Base-by-base conservation (phyloP, 2,329 filamentous ascomycete genomes). In the Trichoderma sp. region DNA sequence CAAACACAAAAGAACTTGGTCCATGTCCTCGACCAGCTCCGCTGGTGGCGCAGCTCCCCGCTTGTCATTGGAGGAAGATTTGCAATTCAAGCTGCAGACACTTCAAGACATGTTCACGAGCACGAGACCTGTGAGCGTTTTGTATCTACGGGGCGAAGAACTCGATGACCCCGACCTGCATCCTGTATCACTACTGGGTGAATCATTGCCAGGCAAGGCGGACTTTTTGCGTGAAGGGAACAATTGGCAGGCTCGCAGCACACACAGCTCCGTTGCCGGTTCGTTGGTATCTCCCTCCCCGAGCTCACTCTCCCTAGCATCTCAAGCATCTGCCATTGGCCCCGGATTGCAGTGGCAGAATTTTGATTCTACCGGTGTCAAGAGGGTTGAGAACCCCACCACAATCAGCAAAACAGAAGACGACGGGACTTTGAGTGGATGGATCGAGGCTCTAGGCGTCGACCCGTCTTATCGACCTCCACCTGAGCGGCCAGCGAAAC, bases 1-100 rank as follows among this genome's bases (percentile, higher is more conserved):
- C 27, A 97, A 97, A 78, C 93, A 97, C 80, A 96, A 97, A 79
- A 85, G 94, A 68, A 97, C 93, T 0, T 97, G 94, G 93, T 97
- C 94, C 10, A 92, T 97, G 85, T 94, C 93, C 27, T 97, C 94
- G 6, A 82, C 87, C 35, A 89, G 88, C 74, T 91, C 89, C 3
- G 84, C 84, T 22, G 81, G 79, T 8, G 81, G 83, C 3, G 78
- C 75, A 8, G 77, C 78, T 1, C 74, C 76, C 19, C 81, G 86
- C 25, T 75, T 82, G n/a, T 82, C 86, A 0, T 79, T 88, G 29
- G 89, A 91, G 75, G 92, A 95, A 73, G 92, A 95, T 74, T 78
- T 94, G 27, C 90, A 93, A 73, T 86, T 87, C 78, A 94, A 94
- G 78, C 83, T 95, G 32, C 89, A 90, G 72, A 90, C 87, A 1